phyloP scores from a whole-genome alignment of 805 yeast genomes.

The Metschnikowia chrysomelidarum region DNA sequence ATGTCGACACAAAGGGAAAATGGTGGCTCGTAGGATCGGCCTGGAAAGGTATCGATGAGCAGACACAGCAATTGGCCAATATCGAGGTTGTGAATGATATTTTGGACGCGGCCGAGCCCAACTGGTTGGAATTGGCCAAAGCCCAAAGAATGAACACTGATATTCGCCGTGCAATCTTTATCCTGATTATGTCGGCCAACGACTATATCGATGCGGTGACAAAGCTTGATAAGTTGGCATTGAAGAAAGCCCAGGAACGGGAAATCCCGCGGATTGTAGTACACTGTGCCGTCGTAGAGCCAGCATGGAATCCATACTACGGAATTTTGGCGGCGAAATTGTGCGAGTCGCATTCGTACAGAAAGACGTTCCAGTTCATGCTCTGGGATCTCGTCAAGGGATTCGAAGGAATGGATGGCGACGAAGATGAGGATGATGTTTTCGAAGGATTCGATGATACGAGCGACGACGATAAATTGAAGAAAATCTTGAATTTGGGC shows the following conservation, averaged over 20 bases:
- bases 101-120: constrained; percentile 70
- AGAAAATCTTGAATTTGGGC: constrained; percentile 68
- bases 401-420: constrained; percentile 50
- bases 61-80: constrained; percentile 29
- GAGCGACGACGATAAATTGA: constrained; percentile 55
- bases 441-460: constrained; percentile 35
- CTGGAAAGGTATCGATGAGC: constrained; percentile 69
- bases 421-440: constrained; percentile 43
- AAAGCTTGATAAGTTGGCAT: constrained; percentile 72
- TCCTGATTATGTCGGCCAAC: constrained; percentile 92
- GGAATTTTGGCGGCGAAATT: constrained; percentile 74
- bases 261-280: constrained; percentile 84
- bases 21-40: constrained; percentile 99
- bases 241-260: constrained; percentile 76
- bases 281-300: constrained; percentile 85
- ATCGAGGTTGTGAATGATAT: constrained; percentile 53
- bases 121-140: constrained; percentile 85
- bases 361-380: constrained; percentile 83
- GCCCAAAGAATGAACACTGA: constrained; percentile 94
- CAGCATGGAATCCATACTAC: constrained; percentile 86
- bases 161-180: constrained; percentile 87
- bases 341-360: constrained; percentile 69
- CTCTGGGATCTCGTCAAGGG: constrained; percentile 85
- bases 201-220: constrained; percentile 87
- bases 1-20: constrained; percentile 78